A percentile compares a stretch with the other conserved stretches of the same genome.
phyloP scores from a whole-genome alignment of 75 land plant species.

The Ceratopteris richardii region DNA sequence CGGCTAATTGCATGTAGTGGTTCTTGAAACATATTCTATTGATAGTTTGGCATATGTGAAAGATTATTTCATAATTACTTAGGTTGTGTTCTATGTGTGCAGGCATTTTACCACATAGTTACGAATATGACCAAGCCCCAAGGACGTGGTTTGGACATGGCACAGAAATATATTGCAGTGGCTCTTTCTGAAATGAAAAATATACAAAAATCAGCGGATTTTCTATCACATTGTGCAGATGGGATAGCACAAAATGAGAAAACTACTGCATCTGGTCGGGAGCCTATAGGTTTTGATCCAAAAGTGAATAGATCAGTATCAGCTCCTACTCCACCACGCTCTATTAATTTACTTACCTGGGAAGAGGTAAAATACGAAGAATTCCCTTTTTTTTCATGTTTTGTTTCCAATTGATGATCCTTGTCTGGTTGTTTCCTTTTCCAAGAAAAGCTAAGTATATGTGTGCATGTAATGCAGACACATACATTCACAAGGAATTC shows the following conservation, averaged over 20 bases:
- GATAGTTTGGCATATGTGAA: too few relatives aligned
- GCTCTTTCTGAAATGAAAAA: conserved; percentile 59
- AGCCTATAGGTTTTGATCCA: conserved; percentile 82
- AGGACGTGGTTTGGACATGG: conserved; percentile 90
- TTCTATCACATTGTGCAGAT: conserved; percentile 28
- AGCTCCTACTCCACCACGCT: conserved; percentile 98
- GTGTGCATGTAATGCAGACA: too few relatives aligned
- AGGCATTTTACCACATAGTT: conserved; percentile 77
- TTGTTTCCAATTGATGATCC: too few relatives aligned
- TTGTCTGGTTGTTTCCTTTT: too few relatives aligned
- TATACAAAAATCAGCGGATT: conserved; percentile 49
- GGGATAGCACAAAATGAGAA: conserved; percentile 12
- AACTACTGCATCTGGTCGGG: conserved; percentile 86
- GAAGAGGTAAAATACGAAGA: conserved; percentile 60
- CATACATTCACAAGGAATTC: too few relatives aligned
- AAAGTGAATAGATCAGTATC: conserved; percentile 61
- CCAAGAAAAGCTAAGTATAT: too few relatives aligned
- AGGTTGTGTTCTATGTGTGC: conserved; percentile 4
- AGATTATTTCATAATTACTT: too few relatives aligned
- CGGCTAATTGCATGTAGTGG: too few relatives aligned
- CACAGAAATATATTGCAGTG: conserved; percentile 74
- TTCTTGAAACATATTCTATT: too few relatives aligned
- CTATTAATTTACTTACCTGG: conserved; percentile 74
- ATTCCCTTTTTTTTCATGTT: background rate
- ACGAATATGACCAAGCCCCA: conserved; percentile 73